Conservation (phyloP, 1,284 basidiomycete genomes). For the Cronartium quercuum region DNA sequence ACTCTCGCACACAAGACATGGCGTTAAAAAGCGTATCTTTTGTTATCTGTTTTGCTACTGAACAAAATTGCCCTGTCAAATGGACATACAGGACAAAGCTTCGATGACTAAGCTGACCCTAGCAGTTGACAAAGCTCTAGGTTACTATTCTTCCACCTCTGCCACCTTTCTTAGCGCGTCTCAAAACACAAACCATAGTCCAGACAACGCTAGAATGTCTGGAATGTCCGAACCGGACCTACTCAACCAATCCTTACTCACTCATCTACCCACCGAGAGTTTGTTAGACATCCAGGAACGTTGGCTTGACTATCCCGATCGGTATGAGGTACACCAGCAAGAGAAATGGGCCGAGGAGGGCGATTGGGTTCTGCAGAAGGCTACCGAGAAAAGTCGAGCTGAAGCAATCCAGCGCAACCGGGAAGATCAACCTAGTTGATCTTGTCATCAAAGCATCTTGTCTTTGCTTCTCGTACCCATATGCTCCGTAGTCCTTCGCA, state of each 20-base stretch:
- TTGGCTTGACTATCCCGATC: slow-evolving; percentile 42
- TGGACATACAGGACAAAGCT: slow-evolving; percentile 61
- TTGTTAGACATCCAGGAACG: slow-evolving; percentile 57
- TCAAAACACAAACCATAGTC: slow-evolving; percentile 48
- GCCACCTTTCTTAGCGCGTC: not conserved
- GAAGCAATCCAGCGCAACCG: not conserved
- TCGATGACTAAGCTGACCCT: slow-evolving; percentile 82
- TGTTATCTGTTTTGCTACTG: too few species aligned
- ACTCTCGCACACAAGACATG: not conserved
- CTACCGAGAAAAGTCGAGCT: slow-evolving; percentile 10
- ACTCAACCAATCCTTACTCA: slow-evolving; percentile 63
- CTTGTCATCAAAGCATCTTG: too few species aligned
- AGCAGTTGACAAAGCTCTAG: slow-evolving; percentile 77
- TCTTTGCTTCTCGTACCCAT: too few species aligned
- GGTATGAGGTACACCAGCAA: slow-evolving; percentile 21
- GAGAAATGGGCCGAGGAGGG: slow-evolving; percentile 30
- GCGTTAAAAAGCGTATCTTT: too few species aligned
- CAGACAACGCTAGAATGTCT: slow-evolving; percentile 47
- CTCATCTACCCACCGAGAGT: slow-evolving; percentile 55
- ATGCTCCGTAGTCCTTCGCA: too few species aligned
- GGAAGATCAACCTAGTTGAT: not conserved
- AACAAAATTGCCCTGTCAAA: not conserved
- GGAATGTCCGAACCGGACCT: slow-evolving; percentile 56
- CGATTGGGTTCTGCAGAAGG: slow-evolving; percentile 12
- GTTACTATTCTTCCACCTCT: slow-evolving; percentile 64